These are phyloP conservation scores for Penicillium taxi DNA, from an alignment of 495 filamentous ascomycete genomes.

Conservation along the genomic window DNA sequence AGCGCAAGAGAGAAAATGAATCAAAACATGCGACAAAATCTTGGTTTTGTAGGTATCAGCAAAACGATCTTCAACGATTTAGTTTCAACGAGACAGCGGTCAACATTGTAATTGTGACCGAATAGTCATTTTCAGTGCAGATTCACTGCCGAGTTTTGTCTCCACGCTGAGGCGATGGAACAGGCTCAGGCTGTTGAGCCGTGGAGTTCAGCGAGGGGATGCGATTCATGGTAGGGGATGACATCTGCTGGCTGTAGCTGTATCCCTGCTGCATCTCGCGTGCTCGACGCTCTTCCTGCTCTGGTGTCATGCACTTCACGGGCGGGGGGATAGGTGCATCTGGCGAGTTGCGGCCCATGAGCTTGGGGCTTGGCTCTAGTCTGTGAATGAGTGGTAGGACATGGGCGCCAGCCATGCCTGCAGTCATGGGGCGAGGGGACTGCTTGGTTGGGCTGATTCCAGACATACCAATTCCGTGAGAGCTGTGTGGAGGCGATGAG, in stretches of 20 bases:
- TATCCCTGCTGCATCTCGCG: constrained; percentile 27
- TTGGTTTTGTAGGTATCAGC: too few species aligned
- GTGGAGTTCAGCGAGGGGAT: constrained; percentile 31
- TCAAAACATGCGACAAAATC: too few species aligned
- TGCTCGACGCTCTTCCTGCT: constrained; percentile 40
- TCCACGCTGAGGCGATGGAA: constrained; percentile 18
- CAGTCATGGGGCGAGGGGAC: constrained; percentile 43
- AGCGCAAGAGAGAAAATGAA: constrained; percentile 6
- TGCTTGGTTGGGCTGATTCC: constrained; percentile 76
- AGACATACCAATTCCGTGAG: constrained; percentile 49
- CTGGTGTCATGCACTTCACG: constrained; percentile 42
- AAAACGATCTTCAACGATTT: constrained; percentile 3
- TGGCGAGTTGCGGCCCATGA: constrained; percentile 42
- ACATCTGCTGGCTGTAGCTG: constrained; percentile 22
- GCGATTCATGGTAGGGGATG: constrained; percentile 34
- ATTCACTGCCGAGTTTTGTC: constrained; percentile 12
- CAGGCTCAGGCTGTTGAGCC: constrained; percentile 22
- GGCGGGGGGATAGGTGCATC: constrained; percentile 41
- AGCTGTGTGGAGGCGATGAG: constrained; percentile 38
- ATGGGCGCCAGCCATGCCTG: constrained; percentile 36
- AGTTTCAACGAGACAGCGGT: too few species aligned
- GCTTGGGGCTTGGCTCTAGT: constrained; percentile 42
- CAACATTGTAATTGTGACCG: too few species aligned
- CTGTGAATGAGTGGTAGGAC: constrained; percentile 43
- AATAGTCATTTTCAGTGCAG: too few species aligned